Evolutionary conservation across 371 early-diverging fungal genomes (phyloP).

Genomic region (Mortierella sp.): DNA sequence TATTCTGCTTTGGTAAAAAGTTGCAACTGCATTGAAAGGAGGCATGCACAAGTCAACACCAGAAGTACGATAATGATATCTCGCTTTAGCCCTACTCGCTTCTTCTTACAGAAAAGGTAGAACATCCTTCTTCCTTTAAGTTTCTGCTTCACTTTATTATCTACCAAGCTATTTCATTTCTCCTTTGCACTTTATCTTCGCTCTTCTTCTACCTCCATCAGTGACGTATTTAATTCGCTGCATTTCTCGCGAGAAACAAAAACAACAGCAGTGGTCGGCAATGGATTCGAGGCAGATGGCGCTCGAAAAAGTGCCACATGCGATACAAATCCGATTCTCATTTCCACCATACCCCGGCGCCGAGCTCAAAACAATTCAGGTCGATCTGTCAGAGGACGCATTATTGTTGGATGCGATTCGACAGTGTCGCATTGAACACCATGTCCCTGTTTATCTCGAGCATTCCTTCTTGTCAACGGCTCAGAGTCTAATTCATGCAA

Average conservation of each 20-base stretch:
- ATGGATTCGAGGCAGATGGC: constrained; percentile 48
- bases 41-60: neutral
- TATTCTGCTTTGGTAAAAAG: neutral
- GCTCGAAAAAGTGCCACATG: constrained; percentile 45
- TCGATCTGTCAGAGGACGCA: constrained; percentile 58
- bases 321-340: constrained; percentile 41
- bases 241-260: neutral
- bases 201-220: neutral
- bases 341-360: constrained; percentile 51
- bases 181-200: neutral
- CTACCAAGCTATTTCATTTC: neutral
- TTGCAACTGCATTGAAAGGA: neutral
- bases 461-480: constrained; percentile 61
- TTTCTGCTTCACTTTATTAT: neutral
- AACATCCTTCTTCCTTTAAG: constrained; percentile 6
- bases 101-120: neutral
- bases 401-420: constrained; percentile 60
- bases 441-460: constrained; percentile 62
- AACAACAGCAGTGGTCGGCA: neutral
- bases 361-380: constrained; percentile 36
- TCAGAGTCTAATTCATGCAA: constrained; percentile 48
- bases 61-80: neutral
- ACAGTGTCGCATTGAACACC: constrained; percentile 57
- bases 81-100: neutral
- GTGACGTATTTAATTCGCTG: neutral